Conservation (phyloP, 1,139 yeast genomes). For the Saccharomycopsis crataegensis region DNA sequence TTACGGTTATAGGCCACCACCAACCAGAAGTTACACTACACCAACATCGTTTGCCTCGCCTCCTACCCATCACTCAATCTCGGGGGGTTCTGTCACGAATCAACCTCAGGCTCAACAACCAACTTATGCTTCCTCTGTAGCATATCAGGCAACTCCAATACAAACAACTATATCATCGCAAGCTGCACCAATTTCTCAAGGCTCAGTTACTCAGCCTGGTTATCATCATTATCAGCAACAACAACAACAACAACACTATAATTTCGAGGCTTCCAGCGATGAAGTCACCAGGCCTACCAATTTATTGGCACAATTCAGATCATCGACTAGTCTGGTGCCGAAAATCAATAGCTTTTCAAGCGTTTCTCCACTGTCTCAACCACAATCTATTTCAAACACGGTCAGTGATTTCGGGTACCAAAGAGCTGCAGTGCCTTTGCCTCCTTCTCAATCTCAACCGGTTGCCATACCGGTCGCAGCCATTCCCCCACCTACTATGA, state of each 20-base stretch:
- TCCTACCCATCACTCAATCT: conserved; percentile 27
- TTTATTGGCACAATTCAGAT: neutral
- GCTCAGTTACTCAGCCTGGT: neutral
- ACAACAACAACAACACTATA: conserved; percentile 12
- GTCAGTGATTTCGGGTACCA: neutral
- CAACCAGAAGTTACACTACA: conserved; percentile 5
- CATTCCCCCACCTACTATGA: neutral
- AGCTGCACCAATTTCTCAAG: conserved; percentile 24
- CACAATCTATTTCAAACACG: neutral
- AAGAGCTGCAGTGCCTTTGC: neutral
- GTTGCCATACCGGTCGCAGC: conserved; percentile 4
- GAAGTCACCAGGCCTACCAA: neutral
- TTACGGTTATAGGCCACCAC: no score
- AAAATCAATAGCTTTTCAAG: neutral
- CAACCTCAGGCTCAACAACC: no score
- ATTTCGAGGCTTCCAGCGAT: neutral
- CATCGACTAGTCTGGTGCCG: neutral
- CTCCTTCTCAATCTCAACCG: neutral
- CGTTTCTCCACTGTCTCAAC: neutral
- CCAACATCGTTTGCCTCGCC: conserved; percentile 47
- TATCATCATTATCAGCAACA: neutral
- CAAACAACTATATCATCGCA: conserved; percentile 19
- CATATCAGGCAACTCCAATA: neutral
- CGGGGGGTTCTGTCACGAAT: neutral
- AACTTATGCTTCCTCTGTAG: no score